Base-by-base conservation (phyloP, 257 asterid genomes). In the Anisodus tanguticus region DNA sequence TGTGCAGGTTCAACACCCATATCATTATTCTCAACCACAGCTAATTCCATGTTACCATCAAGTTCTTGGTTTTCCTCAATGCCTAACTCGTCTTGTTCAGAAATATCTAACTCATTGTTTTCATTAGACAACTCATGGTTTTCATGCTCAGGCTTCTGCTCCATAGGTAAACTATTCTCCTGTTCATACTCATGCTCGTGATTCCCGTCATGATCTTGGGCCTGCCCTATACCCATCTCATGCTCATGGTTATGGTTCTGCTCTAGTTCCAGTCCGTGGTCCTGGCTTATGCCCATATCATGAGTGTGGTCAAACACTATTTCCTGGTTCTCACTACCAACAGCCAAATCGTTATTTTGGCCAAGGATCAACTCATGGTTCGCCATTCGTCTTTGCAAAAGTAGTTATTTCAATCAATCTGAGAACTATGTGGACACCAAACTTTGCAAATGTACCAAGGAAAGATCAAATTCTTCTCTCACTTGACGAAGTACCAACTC, bases 21-120 rank as follows among this genome's bases (percentile, higher is more conserved):
- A 79, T 90, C 97, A 22, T 91, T 92, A 58, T 87, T 91, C 82
- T 92, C 93, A 89, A 94, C 91, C 53, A 92, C 88, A 0, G 96
- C 91, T 85, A 94, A 80, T 43, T 95, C 97, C 95, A 93, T 84
- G 72, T 89, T 92, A 82, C 91, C 97, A 60, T 93, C 95, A 22
- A 92, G 95, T 74, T 94, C 97, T 68, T 90, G 96, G 81, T 88
- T 69, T 51, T 87, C 98, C 9, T 92, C 89, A 67, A 88, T 87
- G 31, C 66, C 91, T 64, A 93, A 84, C 22, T 92, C 97, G 82
- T 89, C 90, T 68, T 92, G 91, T 47, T 94, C 94, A 8, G 96
- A 86, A 66, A 93, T 85, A 74, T 86, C 91, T 72, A 91, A 80
- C 88, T 89, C 96, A 43, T 86, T 88, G 90, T 86, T 86, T 8